Evolutionary conservation across 1,284 basidiomycete species (phyloP), one percentile per base, ranked within the genome.

Genomic region (Peniophora sp.): DNA sequence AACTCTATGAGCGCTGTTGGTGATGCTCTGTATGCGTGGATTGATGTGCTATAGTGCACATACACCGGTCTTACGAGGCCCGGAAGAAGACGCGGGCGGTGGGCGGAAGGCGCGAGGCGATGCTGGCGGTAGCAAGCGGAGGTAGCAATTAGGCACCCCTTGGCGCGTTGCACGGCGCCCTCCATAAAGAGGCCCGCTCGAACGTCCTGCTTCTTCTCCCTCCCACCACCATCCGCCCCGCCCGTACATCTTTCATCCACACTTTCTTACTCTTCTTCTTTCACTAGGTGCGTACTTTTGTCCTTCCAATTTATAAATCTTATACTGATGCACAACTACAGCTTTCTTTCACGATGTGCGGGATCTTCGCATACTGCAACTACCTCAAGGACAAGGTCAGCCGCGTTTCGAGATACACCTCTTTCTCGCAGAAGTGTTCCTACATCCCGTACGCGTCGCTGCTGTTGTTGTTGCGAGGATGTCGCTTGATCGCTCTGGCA

Each of bases 351-450:
- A 71, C 61, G 57, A 93, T 92, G 89, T 93, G 89, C 73, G 93
- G 93, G 72, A 97, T 97, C 73, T 97, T 97, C 68, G 89, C 79
- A 53, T 97, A 97, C 73, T 93, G 91, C 78, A 95, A 84, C 67
- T 97, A 74, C 76, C 78, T 97, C 64, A 87, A 88, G 69, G 92
- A 95, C 72, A 94, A 93, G 85, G 89, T 89, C 55, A 58, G 81
- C 52, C 37, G 18, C 27, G 27, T 32, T 12, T 32, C 20, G 9
- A 14, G n/a, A 35, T 24, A 27, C 23, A 10, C 27, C 64, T 14
- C 23, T 39, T 51, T 50, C 24, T 22, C 45, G 15, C 49, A 27
- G 27, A 49, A 24, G 45, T 37, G 46, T 20, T 50, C 39, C 35
- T 18, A 35, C 47, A 41, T 51, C 9, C 20, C 27, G 27, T 12